These are phyloP conservation scores for Leccinum subtestaceum DNA, from an alignment of 768 basidiomycete genomes.

Conservation along the genomic window DNA sequence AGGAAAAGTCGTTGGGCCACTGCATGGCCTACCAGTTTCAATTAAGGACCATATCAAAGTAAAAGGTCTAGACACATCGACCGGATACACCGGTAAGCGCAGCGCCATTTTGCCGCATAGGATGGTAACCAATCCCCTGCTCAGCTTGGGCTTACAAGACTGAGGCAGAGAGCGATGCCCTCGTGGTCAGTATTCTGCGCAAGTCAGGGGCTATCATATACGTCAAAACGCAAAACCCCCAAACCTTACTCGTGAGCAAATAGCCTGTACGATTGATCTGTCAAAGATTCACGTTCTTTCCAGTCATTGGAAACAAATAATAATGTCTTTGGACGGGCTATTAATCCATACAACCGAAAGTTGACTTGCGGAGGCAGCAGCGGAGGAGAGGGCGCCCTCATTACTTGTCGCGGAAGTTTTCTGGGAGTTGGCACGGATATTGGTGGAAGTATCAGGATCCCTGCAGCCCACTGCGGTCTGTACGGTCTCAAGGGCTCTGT, in stretches of 20 bases:
- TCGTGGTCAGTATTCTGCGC: conserved; percentile 43
- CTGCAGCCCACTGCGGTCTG: conserved; percentile 40
- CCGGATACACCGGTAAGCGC: conserved; percentile 28
- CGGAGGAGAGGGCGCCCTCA: conserved; percentile 46
- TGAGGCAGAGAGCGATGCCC: conserved; percentile 40
- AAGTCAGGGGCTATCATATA: conserved; percentile 46
- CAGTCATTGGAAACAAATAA: conserved; percentile 55
- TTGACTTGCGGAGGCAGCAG: conserved; percentile 46
- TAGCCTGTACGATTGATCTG: neutral
- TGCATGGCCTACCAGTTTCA: conserved; percentile 44
- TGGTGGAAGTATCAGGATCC: conserved; percentile 45
- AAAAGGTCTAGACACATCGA: conserved; percentile 41
- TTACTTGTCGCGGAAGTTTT: conserved; percentile 42
- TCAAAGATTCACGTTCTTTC: conserved; percentile 12
- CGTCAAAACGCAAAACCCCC: conserved; percentile 47
- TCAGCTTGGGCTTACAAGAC: conserved; percentile 39
- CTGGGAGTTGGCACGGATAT: conserved; percentile 47
- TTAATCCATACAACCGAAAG: conserved; percentile 61
- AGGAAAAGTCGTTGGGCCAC: conserved; percentile 45
- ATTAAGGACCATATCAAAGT: conserved; percentile 49
- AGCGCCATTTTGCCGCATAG: neutral
- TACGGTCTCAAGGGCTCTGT: conserved; percentile 49
- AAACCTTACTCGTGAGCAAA: conserved; percentile 45
- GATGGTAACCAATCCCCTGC: conserved; percentile 15
- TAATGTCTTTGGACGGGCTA: conserved; percentile 54